Evolutionary conservation across 805 yeast species (phyloP).

Genomic region (Yamadazyma endophytica): DNA sequence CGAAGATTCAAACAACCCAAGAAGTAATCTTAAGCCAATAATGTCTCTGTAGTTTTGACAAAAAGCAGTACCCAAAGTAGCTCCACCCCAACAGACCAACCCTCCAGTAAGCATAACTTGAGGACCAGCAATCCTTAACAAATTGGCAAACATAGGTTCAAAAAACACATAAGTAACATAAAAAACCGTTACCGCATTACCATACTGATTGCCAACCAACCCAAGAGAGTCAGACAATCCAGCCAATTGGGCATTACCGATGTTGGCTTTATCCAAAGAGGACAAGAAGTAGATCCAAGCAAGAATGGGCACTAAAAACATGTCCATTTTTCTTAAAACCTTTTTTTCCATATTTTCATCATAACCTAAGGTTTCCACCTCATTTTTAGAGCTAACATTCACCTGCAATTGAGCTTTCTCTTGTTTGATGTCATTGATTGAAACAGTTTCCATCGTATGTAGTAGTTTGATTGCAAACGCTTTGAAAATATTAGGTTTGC

Average conservation of each 20-base stretch:
- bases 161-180: constrained; percentile 44
- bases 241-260: constrained; percentile 56
- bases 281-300: constrained; percentile 42
- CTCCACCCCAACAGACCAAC: constrained; percentile 16
- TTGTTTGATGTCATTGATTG: no score
- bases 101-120: no score
- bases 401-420: no score
- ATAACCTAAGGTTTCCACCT: neutral
- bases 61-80: constrained; percentile 35
- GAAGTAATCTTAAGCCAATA: constrained; percentile 42
- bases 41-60: constrained; percentile 38
- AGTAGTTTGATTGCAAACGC: no score
- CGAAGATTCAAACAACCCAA: constrained; percentile 52
- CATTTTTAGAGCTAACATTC: no score
- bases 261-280: constrained; percentile 51
- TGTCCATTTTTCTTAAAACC: constrained; percentile 41
- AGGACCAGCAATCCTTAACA: no score
- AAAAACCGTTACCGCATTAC: constrained; percentile 41
- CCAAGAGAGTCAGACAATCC: constrained; percentile 43
- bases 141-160: no score
- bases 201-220: constrained; percentile 35
- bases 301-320: constrained; percentile 39
- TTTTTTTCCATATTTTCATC: constrained; percentile 15
- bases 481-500: no score
- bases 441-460: no score